Percentiles rank a stretch among this genome's conserved stretches.
Evolutionary conservation across 257 asterid genomes (phyloP).

Genomic region (Penstemon eatonii): DNA sequence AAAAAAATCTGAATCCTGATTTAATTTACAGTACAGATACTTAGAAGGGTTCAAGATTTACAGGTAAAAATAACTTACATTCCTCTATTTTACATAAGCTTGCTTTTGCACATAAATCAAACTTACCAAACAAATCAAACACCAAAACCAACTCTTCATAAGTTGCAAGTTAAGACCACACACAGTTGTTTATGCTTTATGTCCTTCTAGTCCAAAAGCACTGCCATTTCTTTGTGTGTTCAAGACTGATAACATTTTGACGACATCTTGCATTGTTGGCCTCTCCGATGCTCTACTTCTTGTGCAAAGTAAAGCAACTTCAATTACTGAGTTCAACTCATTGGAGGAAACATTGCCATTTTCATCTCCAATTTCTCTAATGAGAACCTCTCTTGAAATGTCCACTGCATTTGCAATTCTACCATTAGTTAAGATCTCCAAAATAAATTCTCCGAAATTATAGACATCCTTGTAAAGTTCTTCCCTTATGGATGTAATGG

Average conservation of each 20-base stretch:
- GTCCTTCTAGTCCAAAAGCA: conserved; percentile 4
- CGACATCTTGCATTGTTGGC: conserved; percentile 68
- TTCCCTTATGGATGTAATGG: conserved; percentile 40
- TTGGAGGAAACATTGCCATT: conserved; percentile 40
- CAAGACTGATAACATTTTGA: conserved; percentile 48
- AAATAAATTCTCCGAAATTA: conserved; percentile 67
- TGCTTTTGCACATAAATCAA: conserved; percentile 20
- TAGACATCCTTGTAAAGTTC: conserved; percentile 66
- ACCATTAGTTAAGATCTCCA: conserved; percentile 66
- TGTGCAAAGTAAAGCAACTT: conserved; percentile 72
- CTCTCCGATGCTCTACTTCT: conserved; percentile 60
- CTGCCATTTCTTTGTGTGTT: conserved; percentile 31
- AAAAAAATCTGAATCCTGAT: too few relatives aligned
- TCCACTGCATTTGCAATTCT: conserved; percentile 38
- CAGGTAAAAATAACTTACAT: conserved; percentile 17
- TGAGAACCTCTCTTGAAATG: conserved; percentile 45
- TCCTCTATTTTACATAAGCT: conserved; percentile 31
- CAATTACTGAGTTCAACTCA: conserved; percentile 49
- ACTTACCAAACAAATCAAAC: conserved; percentile 28
- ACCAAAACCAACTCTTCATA: conserved; percentile 21
- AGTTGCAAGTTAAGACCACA: conserved; percentile 8
- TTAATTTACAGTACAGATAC: too few relatives aligned
- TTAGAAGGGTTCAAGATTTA: conserved; percentile 11
- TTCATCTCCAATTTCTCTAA: conserved; percentile 48
- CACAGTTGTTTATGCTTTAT: conserved; percentile 28